Evolutionary conservation across 2,329 filamentous ascomycete species (phyloP).

Genomic region (Coniochaeta sp.): DNA sequence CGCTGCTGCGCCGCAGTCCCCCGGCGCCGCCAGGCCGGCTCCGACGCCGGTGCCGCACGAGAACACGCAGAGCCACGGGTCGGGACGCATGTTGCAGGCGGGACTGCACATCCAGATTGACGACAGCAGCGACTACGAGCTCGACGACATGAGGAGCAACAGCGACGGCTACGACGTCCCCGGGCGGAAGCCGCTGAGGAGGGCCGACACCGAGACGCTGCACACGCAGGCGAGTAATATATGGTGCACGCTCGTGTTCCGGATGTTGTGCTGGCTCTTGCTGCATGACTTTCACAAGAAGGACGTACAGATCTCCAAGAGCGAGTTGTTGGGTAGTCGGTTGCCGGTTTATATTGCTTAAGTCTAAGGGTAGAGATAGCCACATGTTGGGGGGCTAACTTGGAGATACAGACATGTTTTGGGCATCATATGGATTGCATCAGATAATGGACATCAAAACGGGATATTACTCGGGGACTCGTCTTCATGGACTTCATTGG

Average conservation of each 20-base stretch:
- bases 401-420: background rate
- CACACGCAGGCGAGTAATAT: constrained; percentile 26
- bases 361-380: background rate
- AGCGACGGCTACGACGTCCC: background rate
- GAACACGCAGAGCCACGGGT: background rate
- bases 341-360: constrained; percentile 49
- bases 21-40: background rate
- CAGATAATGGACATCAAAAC: no score
- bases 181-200: constrained; percentile 2
- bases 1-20: constrained; percentile 5
- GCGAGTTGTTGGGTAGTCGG: constrained; percentile 45
- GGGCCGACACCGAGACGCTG: constrained; percentile 10
- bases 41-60: background rate
- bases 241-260: constrained; percentile 48
- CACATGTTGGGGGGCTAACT: no score
- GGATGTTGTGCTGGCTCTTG: constrained; percentile 52
- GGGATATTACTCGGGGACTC: no score
- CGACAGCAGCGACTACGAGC: background rate
- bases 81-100: constrained; percentile 5
- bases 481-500: no score
- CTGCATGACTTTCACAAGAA: constrained; percentile 50
- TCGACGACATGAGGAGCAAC: background rate
- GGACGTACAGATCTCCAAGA: constrained; percentile 45
- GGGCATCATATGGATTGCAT: background rate
- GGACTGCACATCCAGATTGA: constrained; percentile 8